phyloP scores from a whole-genome alignment of 176 grass and related monocot species.

The Zea mays region DNA sequence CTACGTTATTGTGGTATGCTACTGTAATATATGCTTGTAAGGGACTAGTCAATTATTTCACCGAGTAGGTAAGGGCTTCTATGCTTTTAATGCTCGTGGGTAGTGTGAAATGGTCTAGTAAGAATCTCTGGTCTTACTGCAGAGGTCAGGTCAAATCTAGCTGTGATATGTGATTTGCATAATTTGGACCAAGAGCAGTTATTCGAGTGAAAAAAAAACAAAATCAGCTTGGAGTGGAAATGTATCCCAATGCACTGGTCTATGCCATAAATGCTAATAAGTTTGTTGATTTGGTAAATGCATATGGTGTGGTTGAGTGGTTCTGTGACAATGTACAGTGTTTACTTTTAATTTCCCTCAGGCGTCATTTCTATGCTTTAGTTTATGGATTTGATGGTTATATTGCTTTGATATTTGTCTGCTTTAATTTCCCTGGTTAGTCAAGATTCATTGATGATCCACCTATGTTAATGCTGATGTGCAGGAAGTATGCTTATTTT shows the following conservation, averaged over 20 bases:
- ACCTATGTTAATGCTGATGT: slow-evolving; percentile 17
- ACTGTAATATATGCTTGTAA: slow-evolving; percentile 22
- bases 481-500: slow-evolving; percentile 19
- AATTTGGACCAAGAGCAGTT: slow-evolving; percentile 8
- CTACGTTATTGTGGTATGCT: not conserved
- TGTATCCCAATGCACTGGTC: not conserved
- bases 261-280: not conserved
- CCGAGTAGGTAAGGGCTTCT: not conserved
- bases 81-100: slow-evolving; percentile 4
- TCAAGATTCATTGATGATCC: slow-evolving; percentile 1
- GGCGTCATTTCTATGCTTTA: slow-evolving; percentile 17
- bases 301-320: slow-evolving; percentile 4
- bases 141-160: slow-evolving; percentile 2
- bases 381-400: not conserved
- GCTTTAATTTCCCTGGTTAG: slow-evolving; percentile 1
- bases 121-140: not conserved
- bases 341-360: slow-evolving; percentile 9
- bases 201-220: not conserved
- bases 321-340: slow-evolving; percentile 19
- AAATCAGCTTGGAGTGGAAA: not conserved
- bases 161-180: not conserved
- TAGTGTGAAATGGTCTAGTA: not conserved
- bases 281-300: slow-evolving; percentile 5
- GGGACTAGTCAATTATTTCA: not conserved
- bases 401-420: not conserved